Base-by-base conservation (phyloP, 257 asterid species). In the Striga asiatica region DNA sequence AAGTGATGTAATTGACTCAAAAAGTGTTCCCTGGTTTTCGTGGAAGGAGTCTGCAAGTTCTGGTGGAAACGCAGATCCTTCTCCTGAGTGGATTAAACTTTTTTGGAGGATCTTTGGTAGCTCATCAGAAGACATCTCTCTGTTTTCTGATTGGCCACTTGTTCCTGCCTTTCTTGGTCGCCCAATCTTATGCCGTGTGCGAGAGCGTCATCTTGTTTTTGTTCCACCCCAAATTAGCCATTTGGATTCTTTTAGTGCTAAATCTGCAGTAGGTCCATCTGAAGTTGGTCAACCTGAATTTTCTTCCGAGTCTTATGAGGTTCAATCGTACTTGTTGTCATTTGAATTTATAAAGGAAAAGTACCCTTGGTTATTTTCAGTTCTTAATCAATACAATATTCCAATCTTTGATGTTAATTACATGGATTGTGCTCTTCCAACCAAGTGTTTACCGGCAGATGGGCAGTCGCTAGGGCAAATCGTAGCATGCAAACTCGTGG, bases 91-190 rank as follows among this genome's bases (percentile, higher is more conserved):
- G 96, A 83, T 89, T 69, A 73, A 72, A 69, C 85, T 89, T 71
- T 85, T 89, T 67, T 89, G 97, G 97, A 83, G 78, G 78, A 82
- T 64, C 50, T 66, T 76, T 58, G 66, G 76, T 66, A 72, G 67
- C 66, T 78, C 94, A 48, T 76, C 76, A 2, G 91, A 83, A 66
- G 89, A 83, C 69, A 67, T 79, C 47, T 71, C 88, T 65, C 81
- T 85, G 56, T 89, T 85, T 66, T 84, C 94, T 46, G 96, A 89
- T 59, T 89, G 97, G 97, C 97, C 97, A 50, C 82, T 89, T 65
- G 74, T 89, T 66, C 97, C 97, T 61, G 96, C 97, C 62, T 81
- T 79, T 81, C 91, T 89, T 73, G 96, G 97, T 66, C 88, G 93
- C 22, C 94, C 96, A 23, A 83, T 85, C 66, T 79, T 89, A 61